These are phyloP conservation scores for Yamadazyma taylorii DNA, from an alignment of 1,139 yeast species.

Conservation along the genomic window DNA sequence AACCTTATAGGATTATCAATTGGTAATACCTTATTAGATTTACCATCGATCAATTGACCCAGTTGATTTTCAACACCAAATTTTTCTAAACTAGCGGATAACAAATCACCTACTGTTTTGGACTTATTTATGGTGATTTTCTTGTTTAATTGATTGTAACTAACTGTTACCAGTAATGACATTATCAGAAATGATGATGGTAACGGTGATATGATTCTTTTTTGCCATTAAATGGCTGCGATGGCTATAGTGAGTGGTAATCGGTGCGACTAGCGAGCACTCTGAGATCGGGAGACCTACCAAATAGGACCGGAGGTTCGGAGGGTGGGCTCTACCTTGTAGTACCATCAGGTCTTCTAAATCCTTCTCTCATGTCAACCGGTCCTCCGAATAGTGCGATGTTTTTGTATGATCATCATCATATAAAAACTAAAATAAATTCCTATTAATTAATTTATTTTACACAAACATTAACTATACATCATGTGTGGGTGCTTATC, in stretches of 20 bases:
- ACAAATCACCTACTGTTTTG: slow-evolving; percentile 32
- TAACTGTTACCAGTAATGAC: slow-evolving; percentile 25
- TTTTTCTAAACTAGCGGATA: slow-evolving; percentile 20
- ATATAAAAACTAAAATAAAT: not conserved
- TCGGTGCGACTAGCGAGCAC: too few relatives aligned
- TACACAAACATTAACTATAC: too few relatives aligned
- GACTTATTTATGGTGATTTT: slow-evolving; percentile 24
- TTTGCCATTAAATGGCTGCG: too few relatives aligned
- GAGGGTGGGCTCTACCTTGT: too few relatives aligned
- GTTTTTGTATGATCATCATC: too few relatives aligned
- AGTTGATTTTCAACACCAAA: slow-evolving; percentile 14
- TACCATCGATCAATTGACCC: slow-evolving; percentile 7
- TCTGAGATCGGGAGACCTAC: too few relatives aligned
- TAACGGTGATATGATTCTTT: too few relatives aligned
- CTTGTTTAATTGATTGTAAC: slow-evolving; percentile 22
- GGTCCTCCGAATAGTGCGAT: not conserved
- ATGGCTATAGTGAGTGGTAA: too few relatives aligned
- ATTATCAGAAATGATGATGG: too few relatives aligned
- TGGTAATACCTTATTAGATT: slow-evolving; percentile 30
- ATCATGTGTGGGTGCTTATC: slow-evolving; percentile 32
- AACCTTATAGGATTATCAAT: slow-evolving; percentile 33
- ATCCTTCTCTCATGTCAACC: too few relatives aligned
- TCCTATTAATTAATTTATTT: too few relatives aligned
- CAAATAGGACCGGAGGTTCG: not conserved
- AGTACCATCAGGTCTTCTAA: too few relatives aligned